phyloP scores from a whole-genome alignment of 148 eudicot genomes.

The Simmondsia chinensis region DNA sequence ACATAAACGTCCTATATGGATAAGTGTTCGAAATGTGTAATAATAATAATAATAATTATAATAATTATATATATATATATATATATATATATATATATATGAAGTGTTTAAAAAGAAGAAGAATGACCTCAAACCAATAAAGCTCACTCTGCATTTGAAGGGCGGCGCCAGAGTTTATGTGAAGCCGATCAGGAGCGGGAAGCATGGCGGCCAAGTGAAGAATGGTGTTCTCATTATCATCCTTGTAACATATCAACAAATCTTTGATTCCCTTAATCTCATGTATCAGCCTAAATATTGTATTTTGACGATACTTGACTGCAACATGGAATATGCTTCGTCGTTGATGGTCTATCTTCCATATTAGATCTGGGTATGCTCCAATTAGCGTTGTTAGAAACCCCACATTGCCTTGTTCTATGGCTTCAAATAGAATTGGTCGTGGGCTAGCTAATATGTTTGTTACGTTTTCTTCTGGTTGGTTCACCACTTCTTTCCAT shows the following conservation, averaged over 20 bases:
- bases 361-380: conserved; percentile 17
- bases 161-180: conserved; percentile 21
- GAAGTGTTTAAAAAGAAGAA: background rate
- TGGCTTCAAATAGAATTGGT: conserved; percentile 3
- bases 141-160: conserved; percentile 31
- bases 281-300: conserved; percentile 14
- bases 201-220: conserved; percentile 29
- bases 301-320: conserved; percentile 18
- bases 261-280: conserved; percentile 18
- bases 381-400: conserved; percentile 10
- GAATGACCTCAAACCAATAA: conserved; percentile 25
- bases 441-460: background rate
- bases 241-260: conserved; percentile 5
- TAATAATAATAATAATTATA: too few relatives aligned
- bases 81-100: background rate
- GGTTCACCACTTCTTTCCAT: background rate
- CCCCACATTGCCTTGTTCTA: conserved; percentile 9
- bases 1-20: too few relatives aligned
- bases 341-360: conserved; percentile 12
- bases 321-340: conserved; percentile 36
- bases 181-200: conserved; percentile 13
- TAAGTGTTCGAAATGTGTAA: too few relatives aligned
- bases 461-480: background rate
- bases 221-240: conserved; percentile 9
- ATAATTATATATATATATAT: too few relatives aligned